Conservation (phyloP, 768 basidiomycete species). For the Lentinula guzmanii region DNA sequence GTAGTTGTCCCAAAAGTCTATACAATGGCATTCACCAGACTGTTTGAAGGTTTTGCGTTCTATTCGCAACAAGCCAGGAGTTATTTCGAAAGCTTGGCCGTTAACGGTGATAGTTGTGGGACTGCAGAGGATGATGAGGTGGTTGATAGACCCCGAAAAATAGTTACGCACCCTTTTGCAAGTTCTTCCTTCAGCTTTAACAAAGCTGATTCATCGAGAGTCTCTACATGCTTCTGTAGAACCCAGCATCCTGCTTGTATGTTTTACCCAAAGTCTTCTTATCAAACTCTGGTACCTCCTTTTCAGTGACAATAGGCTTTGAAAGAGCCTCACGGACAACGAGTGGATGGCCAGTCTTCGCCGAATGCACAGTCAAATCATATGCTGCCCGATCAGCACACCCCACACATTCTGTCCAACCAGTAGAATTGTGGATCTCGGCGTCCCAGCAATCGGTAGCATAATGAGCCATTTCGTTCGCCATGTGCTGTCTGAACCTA, state of each 20-base stretch:
- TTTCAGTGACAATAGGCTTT: slow-evolving; percentile 80
- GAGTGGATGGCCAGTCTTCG: slow-evolving; percentile 77
- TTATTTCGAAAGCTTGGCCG: slow-evolving; percentile 63
- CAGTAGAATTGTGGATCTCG: slow-evolving; percentile 85
- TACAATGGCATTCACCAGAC: slow-evolving; percentile 60
- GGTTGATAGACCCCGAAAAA: background rate
- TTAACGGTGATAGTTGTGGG: background rate
- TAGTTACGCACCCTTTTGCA: slow-evolving; percentile 55
- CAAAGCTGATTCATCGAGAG: slow-evolving; percentile 62
- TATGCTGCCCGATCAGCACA: slow-evolving; percentile 98
- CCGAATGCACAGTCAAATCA: slow-evolving; percentile 86
- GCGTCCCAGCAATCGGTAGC: slow-evolving; percentile 99
- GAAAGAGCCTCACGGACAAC: slow-evolving; percentile 83
- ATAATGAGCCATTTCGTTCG: slow-evolving; percentile 99
- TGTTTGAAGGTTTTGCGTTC: slow-evolving; percentile 75
- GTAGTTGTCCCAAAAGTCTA: slow-evolving; percentile 34
- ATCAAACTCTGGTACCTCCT: slow-evolving; percentile 73
- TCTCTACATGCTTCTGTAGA: slow-evolving; percentile 58
- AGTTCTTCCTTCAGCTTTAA: slow-evolving; percentile 65
- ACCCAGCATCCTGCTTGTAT: slow-evolving; percentile 76
- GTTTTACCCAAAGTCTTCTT: slow-evolving; percentile 87
- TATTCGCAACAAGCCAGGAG: slow-evolving; percentile 70
- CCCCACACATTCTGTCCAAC: slow-evolving; percentile 98
- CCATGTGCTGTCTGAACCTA: slow-evolving; percentile 97
- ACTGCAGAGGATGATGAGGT: background rate